Evolutionary conservation across 306 rosid species (phyloP), one percentile per base, ranked within the genome.

Genomic region (Vigna nakashimae): DNA sequence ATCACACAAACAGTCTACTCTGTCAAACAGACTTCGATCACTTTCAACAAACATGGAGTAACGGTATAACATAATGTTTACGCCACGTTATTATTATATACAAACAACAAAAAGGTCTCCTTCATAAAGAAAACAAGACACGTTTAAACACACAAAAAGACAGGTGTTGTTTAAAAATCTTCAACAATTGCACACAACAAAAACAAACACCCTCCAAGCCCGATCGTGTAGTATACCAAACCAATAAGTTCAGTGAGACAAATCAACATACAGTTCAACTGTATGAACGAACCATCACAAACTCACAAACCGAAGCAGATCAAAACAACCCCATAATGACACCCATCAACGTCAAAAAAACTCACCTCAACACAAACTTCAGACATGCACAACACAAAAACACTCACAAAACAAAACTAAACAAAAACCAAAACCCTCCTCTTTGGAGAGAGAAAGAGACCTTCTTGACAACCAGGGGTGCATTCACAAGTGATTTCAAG

Each of bases 401-500:
- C 26, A 2, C 58, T 73, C 38, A 73, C 9, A 17, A 58, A 74
- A 59, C 20, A 20, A 22, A 9, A 55, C 30, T 9, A 36, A 40
- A 42, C 9, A 50, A 51, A 73, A 74, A 62, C 45, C 43, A 77
- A 72, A 77, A 64, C 16, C 52, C 70, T 69, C 64, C 36, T 85
- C 60, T 58, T 66, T 20, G 73, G 75, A 77, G 75, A 53, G 83
- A 75, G 79, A 84, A 55, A 80, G 75, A 84, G 85, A 94, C 98
- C 98, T 94, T 94, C 97, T 69, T 90, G 84, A 85, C 98, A 94
- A 75, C 97, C 97, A 85, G 98, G 98, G 82, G 97, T 92, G 97
- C 98, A 94, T 84, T 94, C 97, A 75, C 98, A 94, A 77, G 88
- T 73, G 91, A 94, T 87, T 84, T 92, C 87, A 43, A 94, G 98